These are phyloP conservation scores for Tremellales sp. DNA, from an alignment of 1,284 basidiomycete species.

Conservation along the genomic window DNA sequence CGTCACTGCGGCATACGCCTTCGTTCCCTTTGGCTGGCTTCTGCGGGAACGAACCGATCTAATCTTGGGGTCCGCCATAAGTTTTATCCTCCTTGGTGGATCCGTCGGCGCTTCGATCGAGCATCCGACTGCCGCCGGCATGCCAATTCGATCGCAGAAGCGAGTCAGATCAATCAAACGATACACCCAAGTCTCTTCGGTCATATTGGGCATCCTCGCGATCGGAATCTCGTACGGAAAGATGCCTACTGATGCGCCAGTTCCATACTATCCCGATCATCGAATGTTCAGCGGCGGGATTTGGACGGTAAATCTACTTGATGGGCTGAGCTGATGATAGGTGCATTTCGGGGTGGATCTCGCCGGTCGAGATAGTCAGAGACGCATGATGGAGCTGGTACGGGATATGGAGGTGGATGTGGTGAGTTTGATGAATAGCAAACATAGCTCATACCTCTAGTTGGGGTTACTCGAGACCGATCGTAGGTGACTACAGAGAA, in stretches of 20 bases:
- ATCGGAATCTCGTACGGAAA: slow-evolving; percentile 17
- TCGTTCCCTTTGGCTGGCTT: slow-evolving; percentile 76
- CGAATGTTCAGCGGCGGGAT: slow-evolving; percentile 79
- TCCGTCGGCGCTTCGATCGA: slow-evolving; percentile 2
- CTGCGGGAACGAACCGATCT: slow-evolving; percentile 77
- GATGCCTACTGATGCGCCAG: slow-evolving; percentile 23
- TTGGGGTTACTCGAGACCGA: slow-evolving; percentile 80
- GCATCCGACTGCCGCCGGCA: slow-evolving; percentile 13
- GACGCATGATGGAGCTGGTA: slow-evolving; percentile 69
- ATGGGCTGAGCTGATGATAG: slow-evolving; percentile 6
- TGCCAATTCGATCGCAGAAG: slow-evolving; percentile 14
- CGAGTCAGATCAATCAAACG: slow-evolving; percentile 17
- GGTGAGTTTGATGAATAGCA: slow-evolving; percentile 40
- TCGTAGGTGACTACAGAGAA: slow-evolving; percentile 49
- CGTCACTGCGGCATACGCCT: slow-evolving; percentile 89
- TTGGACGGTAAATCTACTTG: slow-evolving; percentile 63
- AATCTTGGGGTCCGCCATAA: slow-evolving; percentile 42
- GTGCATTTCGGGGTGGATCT: slow-evolving; percentile 85
- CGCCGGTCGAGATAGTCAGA: slow-evolving; percentile 74
- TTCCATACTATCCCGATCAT: slow-evolving; percentile 62
- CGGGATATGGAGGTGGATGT: slow-evolving; percentile 78
- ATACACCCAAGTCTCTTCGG: slow-evolving; percentile 42
- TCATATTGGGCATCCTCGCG: slow-evolving; percentile 14
- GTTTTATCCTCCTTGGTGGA: slow-evolving; percentile 8
- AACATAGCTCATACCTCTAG: slow-evolving; percentile 1